Conservation (phyloP, 352 stramenopile species). For the Plasmopara muralis region DNA sequence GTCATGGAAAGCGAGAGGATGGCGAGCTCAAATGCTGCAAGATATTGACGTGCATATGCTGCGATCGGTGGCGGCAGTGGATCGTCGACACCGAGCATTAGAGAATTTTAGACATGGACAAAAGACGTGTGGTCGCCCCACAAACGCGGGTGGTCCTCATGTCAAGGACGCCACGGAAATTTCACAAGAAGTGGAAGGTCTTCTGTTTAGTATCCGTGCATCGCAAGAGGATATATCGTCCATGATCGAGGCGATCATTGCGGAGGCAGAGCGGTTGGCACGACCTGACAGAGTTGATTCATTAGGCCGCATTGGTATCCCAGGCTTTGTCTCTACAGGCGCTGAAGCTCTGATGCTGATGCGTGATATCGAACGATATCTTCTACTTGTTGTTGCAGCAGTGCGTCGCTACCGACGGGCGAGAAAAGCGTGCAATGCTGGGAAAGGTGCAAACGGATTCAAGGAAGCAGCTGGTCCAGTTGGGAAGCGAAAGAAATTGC, state of each 20-base stretch:
- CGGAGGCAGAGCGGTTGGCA: slow-evolving; percentile 12
- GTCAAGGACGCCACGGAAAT: slow-evolving; percentile 19
- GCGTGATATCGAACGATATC: slow-evolving; percentile 25
- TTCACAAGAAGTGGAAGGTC: slow-evolving; percentile 19
- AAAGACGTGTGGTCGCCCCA: slow-evolving; percentile 8
- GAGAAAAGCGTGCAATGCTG: slow-evolving; percentile 5
- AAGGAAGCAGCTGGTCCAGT: slow-evolving; percentile 1
- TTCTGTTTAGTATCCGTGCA: slow-evolving; percentile 19
- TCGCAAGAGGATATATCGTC: slow-evolving; percentile 23
- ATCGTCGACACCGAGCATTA: slow-evolving; percentile 14
- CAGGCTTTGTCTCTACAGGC: slow-evolving; percentile 22
- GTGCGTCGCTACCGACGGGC: slow-evolving; percentile 25
- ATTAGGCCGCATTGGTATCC: slow-evolving; percentile 19
- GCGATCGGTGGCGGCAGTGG: slow-evolving; percentile 16
- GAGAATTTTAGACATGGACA: slow-evolving; percentile 4
- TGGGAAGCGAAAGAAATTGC: slow-evolving; percentile 15
- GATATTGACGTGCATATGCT: slow-evolving; percentile 29
- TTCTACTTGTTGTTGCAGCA: slow-evolving; percentile 25
- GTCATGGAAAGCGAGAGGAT: slow-evolving; percentile 21
- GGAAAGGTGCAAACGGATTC: not conserved
- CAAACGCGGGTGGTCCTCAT: slow-evolving; percentile 17
- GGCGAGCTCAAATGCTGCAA: slow-evolving; percentile 23
- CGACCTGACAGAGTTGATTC: slow-evolving; percentile 23
- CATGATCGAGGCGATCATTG: slow-evolving; percentile 22
- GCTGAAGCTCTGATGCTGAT: slow-evolving; percentile 16